Evolutionary conservation across 1,139 yeast species (phyloP).

Genomic region (Scheffersomyces illinoinensis): DNA sequence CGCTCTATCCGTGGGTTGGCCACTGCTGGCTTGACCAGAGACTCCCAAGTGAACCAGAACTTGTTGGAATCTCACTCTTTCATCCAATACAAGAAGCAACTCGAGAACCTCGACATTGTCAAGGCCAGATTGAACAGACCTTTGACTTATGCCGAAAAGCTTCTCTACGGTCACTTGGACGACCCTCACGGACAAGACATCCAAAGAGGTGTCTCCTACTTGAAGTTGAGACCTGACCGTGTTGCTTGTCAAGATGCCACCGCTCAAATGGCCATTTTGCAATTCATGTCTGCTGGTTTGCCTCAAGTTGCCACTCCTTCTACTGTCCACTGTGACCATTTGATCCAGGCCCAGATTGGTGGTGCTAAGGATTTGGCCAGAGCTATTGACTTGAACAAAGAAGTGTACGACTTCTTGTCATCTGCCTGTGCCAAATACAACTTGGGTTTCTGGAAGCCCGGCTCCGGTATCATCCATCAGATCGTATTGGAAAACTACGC

Average conservation of each 20-base stretch:
- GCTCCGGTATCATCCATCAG: slow-evolving; percentile 98
- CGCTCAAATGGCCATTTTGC: slow-evolving; percentile 98
- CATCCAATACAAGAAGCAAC: slow-evolving; percentile 73
- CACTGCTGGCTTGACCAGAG: slow-evolving; percentile 74
- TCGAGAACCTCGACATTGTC: slow-evolving; percentile 86
- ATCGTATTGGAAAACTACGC: slow-evolving; percentile 97
- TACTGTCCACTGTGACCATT: slow-evolving; percentile 98
- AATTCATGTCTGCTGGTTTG: slow-evolving; percentile 96
- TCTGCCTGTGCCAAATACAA: slow-evolving; percentile 95
- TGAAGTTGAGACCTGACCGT: slow-evolving; percentile 98
- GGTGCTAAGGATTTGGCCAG: slow-evolving; percentile 90
- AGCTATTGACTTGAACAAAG: slow-evolving; percentile 92
- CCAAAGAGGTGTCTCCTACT: slow-evolving; percentile 93
- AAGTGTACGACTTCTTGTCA: slow-evolving; percentile 93
- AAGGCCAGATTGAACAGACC: slow-evolving; percentile 89
- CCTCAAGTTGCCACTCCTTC: slow-evolving; percentile 95
- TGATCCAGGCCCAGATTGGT: slow-evolving; percentile 96
- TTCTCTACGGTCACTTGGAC: slow-evolving; percentile 94
- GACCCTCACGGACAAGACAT: slow-evolving; percentile 94
- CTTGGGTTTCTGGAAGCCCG: slow-evolving; percentile 99
- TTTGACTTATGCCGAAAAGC: slow-evolving; percentile 94
- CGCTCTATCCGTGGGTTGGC: slow-evolving; percentile 69
- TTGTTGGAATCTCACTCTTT: slow-evolving; percentile 84
- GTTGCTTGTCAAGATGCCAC: slow-evolving; percentile 99
- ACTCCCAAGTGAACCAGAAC: slow-evolving; percentile 91